Conservation (phyloP, 2,329 filamentous ascomycete species). For the Xylogone sp. region DNA sequence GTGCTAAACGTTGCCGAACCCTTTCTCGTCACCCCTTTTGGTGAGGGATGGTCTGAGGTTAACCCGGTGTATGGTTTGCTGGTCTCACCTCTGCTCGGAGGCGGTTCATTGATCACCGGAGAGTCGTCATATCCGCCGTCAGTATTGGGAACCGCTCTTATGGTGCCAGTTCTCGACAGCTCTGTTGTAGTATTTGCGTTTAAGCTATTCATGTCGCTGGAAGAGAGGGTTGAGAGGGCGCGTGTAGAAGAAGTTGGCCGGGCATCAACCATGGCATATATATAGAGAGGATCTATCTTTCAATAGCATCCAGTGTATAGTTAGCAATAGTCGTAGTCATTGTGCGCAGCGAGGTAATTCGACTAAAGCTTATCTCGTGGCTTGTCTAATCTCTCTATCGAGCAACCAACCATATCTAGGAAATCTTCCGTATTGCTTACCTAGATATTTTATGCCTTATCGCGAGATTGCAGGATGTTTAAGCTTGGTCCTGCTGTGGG, state of each 20-base stretch:
- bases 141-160: slow-evolving; percentile 24
- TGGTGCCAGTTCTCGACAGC: slow-evolving; percentile 18
- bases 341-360: neutral
- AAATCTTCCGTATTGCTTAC: neutral
- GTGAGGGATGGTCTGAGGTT: slow-evolving; percentile 10
- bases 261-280: neutral
- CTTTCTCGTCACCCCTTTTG: slow-evolving; percentile 19
- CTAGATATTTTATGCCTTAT: neutral
- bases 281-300: neutral
- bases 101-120: slow-evolving; percentile 6
- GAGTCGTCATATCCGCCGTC: neutral
- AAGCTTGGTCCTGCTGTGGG: neutral
- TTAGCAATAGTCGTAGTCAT: neutral
- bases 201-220: slow-evolving; percentile 23
- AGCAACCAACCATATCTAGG: neutral
- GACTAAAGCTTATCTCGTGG: no score
- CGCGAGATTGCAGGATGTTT: neutral
- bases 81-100: slow-evolving; percentile 12
- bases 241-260: slow-evolving; percentile 12
- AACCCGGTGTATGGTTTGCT: slow-evolving; percentile 5
- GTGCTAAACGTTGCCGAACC: slow-evolving; percentile 14
- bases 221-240: slow-evolving; percentile 21
- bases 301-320: neutral
- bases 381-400: no score
- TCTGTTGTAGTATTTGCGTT: slow-evolving; percentile 1